Evolutionary conservation across 805 yeast species (phyloP), one percentile per base, ranked within the genome.

Genomic region (Pichia cabralensis): DNA sequence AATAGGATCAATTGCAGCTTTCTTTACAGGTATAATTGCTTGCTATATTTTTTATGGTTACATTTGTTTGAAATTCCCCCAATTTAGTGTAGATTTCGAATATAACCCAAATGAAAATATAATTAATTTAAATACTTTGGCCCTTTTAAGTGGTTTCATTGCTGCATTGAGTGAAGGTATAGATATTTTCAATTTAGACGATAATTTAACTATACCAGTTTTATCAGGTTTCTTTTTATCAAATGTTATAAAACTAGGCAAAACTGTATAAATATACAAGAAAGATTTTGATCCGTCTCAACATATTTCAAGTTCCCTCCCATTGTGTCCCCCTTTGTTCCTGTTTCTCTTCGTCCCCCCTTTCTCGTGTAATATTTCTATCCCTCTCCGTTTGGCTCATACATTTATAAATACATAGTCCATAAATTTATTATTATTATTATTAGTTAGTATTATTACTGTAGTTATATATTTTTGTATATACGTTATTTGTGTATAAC

Each of bases 171-270:
- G 94, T 30, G 98, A 92, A 64, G 84, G 86, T 21, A 71, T 88
- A 31, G 85, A 81, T 45, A 38, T 88, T 12, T 75, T 68, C 38
- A 75, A 73, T 27, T 61, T 88, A 58, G 98, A 92, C 57, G 98
- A 92, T 54, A 92, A 92, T 56, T 73, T 92, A 48, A 88, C 97
- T 30, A 89, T 92, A 40, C 98, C 98, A 6, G 84, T 84, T 2
- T 58, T 89, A 28, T 79, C 95, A 15, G 79, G 94, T 6, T 50
- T 68, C 5, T 74, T 80, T 46, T 62, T 86, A 43, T 42, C 46
- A 34, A 42, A 34, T 8, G 46, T 48, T 14, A 33, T 53, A 16
- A 40, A 39, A 25, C 22, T 41, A 13, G 45, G 45, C 18, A 38
- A 38, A 31, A 10, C 18, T n/a, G 23, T 22, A 22, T 18, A 35